These are phyloP conservation scores for Kazachstania bromeliacearum DNA, from an alignment of 805 yeast genomes.

Conservation along the genomic window DNA sequence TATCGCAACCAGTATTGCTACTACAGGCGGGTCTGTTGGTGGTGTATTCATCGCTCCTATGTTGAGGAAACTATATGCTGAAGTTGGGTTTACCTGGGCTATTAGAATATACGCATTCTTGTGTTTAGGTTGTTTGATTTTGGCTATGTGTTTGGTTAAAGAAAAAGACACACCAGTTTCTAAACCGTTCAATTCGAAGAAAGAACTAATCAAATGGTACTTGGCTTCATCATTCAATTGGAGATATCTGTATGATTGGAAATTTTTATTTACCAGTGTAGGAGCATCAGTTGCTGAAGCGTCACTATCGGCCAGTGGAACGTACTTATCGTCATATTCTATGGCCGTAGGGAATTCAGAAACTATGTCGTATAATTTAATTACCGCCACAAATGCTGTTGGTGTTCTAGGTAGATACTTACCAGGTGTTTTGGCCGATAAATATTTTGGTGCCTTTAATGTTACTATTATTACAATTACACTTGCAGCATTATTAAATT, in stretches of 20 bases:
- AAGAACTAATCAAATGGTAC: constrained; percentile 24
- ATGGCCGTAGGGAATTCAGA: constrained; percentile 38
- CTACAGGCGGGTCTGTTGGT: constrained; percentile 48
- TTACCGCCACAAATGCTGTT: constrained; percentile 38
- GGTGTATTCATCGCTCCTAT: constrained; percentile 48
- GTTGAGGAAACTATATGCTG: constrained; percentile 39
- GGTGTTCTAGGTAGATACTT: constrained; percentile 39
- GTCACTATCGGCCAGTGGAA: constrained; percentile 37
- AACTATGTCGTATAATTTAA: constrained; percentile 36
- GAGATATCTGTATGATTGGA: constrained; percentile 34
- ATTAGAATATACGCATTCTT: constrained; percentile 44
- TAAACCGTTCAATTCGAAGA: constrained; percentile 32
- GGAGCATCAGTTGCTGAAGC: constrained; percentile 40
- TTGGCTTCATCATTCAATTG: constrained; percentile 23
- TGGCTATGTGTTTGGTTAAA: constrained; percentile 31
- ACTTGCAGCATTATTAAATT: constrained; percentile 29
- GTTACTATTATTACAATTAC: constrained; percentile 34
- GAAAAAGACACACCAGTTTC: constrained; percentile 31
- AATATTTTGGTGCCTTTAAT: constrained; percentile 42
- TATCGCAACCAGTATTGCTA: constrained; percentile 41
- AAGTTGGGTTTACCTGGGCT: constrained; percentile 53
- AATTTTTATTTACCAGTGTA: constrained; percentile 35
- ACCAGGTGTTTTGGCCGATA: constrained; percentile 39
- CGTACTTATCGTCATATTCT: constrained; percentile 47
- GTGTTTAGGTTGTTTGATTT: constrained; percentile 32